Percentiles rank a stretch among this genome's conserved stretches.
Conservation (phyloP, 1,284 basidiomycete species). For the Ceratobasidium sp. region DNA sequence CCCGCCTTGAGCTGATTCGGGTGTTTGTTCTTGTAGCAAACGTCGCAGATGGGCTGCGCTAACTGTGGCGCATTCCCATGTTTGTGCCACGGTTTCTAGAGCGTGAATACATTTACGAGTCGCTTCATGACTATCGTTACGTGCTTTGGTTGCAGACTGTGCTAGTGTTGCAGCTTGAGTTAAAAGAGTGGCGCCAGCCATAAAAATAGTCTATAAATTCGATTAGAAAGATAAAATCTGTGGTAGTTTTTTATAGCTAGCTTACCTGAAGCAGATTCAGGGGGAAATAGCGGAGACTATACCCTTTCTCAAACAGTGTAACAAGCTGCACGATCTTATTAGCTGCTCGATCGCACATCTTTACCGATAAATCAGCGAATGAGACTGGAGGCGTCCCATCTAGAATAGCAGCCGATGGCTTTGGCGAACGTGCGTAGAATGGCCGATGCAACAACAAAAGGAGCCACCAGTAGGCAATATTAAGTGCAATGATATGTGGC, state of each 20-base stretch:
- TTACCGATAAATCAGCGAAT: slow-evolving; percentile 49
- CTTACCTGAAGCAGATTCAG: slow-evolving; percentile 1
- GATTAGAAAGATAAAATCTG: not conserved
- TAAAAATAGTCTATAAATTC: not conserved
- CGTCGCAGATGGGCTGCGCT: not conserved
- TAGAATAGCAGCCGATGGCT: too few relatives aligned
- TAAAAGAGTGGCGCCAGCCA: not conserved
- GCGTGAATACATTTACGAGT: not conserved
- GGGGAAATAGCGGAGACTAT: slow-evolving; percentile 21
- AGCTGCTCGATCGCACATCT: slow-evolving; percentile 66
- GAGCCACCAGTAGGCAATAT: slow-evolving; percentile 68
- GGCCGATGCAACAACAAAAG: slow-evolving; percentile 69
- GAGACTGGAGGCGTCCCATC: slow-evolving; percentile 52
- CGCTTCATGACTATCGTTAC: not conserved
- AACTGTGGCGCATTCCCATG: not conserved
- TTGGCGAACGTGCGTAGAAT: slow-evolving; percentile 58
- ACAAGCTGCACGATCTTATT: slow-evolving; percentile 67
- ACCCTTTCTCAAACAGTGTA: not conserved
- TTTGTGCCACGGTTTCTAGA: not conserved
- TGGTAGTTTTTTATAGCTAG: not conserved
- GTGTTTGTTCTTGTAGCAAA: not conserved
- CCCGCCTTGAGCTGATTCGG: not conserved
- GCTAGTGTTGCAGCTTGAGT: not conserved
- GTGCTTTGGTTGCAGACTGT: not conserved
- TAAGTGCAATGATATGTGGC: slow-evolving; percentile 68